phyloP scores from a whole-genome alignment of 169 alveolate species.

The Plasmodium chabaudi region DNA sequence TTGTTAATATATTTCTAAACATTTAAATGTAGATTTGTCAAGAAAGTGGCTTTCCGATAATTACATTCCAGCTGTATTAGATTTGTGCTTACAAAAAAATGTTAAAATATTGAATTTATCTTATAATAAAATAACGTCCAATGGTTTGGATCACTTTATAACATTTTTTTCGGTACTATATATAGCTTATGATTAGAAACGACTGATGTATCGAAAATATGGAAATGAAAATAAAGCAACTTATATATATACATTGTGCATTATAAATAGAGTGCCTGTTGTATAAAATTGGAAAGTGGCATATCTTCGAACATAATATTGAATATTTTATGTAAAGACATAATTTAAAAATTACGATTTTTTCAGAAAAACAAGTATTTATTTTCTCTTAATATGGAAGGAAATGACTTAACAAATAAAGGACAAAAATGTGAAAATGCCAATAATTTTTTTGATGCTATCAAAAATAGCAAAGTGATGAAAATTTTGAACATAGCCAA shows the following conservation, averaged over 20 bases:
- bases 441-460: slow-evolving; percentile 37
- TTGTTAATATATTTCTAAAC: slow-evolving; percentile 4
- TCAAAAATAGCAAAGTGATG: slow-evolving; percentile 52
- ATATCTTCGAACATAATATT: no score
- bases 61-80: slow-evolving; percentile 39
- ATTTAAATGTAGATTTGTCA: slow-evolving; percentile 36
- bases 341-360: neutral
- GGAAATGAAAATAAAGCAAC: slow-evolving; percentile 3
- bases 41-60: slow-evolving; percentile 76
- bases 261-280: no score
- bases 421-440: slow-evolving; percentile 28
- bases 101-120: slow-evolving; percentile 62
- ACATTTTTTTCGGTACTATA: slow-evolving; percentile 27
- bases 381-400: slow-evolving; percentile 50
- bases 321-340: neutral
- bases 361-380: slow-evolving; percentile 60
- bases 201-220: neutral
- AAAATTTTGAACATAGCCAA: slow-evolving; percentile 59
- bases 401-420: slow-evolving; percentile 66
- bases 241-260: neutral
- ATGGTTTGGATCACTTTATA: slow-evolving; percentile 11
- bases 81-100: slow-evolving; percentile 60
- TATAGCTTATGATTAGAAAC: neutral
- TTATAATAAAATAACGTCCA: slow-evolving; percentile 68
- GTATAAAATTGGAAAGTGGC: no score